Base-by-base conservation (phyloP, 1,139 yeast genomes). In the Sugiyamaella castrensis region DNA sequence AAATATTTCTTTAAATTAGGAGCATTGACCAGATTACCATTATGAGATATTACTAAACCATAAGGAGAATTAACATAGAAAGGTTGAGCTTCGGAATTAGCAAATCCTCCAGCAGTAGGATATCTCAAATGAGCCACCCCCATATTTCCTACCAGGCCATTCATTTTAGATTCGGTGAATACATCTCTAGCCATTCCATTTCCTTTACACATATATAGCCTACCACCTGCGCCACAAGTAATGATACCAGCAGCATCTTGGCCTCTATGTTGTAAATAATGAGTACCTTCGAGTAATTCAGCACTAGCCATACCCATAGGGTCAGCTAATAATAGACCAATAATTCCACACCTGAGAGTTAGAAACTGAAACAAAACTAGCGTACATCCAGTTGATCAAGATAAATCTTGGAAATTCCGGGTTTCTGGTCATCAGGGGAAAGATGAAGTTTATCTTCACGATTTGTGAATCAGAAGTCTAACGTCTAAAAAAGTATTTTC, bases 161-260 rank as follows among this genome's bases (percentile, higher is more conserved):
- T 66, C 80, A 92, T 80, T 64, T 97, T 78, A 45, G 74, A 72
- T 65, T 83, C 87, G 43, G 96, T 89, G 79, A 92, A 92, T 33
- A 92, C 98, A 64, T 92, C 98, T 62, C 95, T 80, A 50, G 96
- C 98, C 97, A 94, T 88, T 56, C 99, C 99, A 68, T 89, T 92
- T 59, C 99, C 99, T 71, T 92, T 92, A 71, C 98, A 92, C 71
- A 92, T 98, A 72, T 88, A 91, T 51, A 94, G 77, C 53, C 98
- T 77, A 57, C 98, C 99, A 57, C 91, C 82, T 45, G 87, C 74
- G 46, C 97, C 98, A 69, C 97, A 89, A 10, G 98, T 94, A 37
- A 88, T 94, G 53, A 92, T 91, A 56, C 99, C 99, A n/a, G 98
- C 97, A 10, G 99, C 99, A 68, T 92, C 99, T 71, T 92, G 99